These are phyloP conservation scores for Lactarius tabidus DNA, from an alignment of 768 basidiomycete species.

Conservation along the genomic window DNA sequence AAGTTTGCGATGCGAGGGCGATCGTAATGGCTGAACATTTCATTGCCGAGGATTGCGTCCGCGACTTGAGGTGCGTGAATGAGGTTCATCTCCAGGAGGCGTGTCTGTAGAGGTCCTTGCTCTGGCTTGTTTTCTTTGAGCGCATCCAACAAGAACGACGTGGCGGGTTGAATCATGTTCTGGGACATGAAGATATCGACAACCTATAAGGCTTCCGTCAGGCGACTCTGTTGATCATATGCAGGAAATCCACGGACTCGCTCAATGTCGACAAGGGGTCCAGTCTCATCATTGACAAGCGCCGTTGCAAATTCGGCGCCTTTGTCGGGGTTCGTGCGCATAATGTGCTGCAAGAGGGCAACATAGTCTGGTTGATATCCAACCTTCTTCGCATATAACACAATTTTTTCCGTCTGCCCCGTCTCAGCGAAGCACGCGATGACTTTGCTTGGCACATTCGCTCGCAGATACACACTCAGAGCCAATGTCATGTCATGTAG, in stretches of 20 bases:
- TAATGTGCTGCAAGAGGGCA: slow-evolving; percentile 88
- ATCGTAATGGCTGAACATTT: slow-evolving; percentile 98
- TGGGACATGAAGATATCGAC: slow-evolving; percentile 99
- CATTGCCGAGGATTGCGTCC: slow-evolving; percentile 96
- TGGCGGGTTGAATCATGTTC: slow-evolving; percentile 99
- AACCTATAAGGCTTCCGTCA: slow-evolving; percentile 46
- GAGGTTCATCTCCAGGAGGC: slow-evolving; percentile 96
- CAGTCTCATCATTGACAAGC: slow-evolving; percentile 88
- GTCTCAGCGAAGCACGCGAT: slow-evolving; percentile 99
- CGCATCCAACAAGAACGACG: slow-evolving; percentile 94
- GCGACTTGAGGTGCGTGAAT: slow-evolving; percentile 97
- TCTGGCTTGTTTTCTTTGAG: slow-evolving; percentile 98
- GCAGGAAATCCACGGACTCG: slow-evolving; percentile 47
- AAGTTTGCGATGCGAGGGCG: slow-evolving; percentile 95
- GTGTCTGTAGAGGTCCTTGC: slow-evolving; percentile 93
- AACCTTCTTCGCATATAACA: slow-evolving; percentile 96
- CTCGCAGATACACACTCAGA: slow-evolving; percentile 93
- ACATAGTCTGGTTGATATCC: slow-evolving; percentile 91
- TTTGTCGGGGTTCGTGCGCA: slow-evolving; percentile 95
- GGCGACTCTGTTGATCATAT: not conserved
- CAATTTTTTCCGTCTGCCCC: slow-evolving; percentile 97
- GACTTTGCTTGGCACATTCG: slow-evolving; percentile 98
- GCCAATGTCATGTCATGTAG: slow-evolving; percentile 95
- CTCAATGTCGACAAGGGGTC: slow-evolving; percentile 91
- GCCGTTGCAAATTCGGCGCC: slow-evolving; percentile 97